Percentiles rank a stretch among this genome's conserved stretches.
Conservation (phyloP, 2,329 filamentous ascomycete genomes). For the Colletotrichum viniferum region DNA sequence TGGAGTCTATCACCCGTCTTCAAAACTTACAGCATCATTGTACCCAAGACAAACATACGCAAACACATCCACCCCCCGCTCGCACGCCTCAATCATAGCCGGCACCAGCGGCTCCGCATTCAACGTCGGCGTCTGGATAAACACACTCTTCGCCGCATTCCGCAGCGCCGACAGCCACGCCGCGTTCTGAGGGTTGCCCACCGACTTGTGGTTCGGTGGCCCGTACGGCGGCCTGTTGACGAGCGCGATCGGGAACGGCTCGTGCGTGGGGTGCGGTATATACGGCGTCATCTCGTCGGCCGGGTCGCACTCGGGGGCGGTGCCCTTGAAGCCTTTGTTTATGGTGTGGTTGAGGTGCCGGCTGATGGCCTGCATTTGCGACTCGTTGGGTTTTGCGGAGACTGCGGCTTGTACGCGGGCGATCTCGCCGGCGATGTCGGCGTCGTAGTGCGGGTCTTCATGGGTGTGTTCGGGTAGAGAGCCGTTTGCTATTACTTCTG, state of each 20-base stretch:
- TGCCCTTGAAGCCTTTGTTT: neutral
- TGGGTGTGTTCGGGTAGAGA: neutral
- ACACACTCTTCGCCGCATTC: constrained; percentile 67
- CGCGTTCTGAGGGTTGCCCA: constrained; percentile 75
- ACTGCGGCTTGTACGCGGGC: constrained; percentile 63
- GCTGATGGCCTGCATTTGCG: constrained; percentile 61
- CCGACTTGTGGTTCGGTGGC: constrained; percentile 61
- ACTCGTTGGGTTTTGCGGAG: constrained; percentile 53
- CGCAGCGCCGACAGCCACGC: constrained; percentile 74
- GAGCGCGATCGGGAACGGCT: constrained; percentile 71
- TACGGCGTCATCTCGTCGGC: constrained; percentile 69
- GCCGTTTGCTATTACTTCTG: neutral
- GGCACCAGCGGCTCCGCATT: constrained; percentile 73
- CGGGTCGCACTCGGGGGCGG: neutral
- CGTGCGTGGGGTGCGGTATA: constrained; percentile 55
- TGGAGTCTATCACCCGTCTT: rapidly evolving
- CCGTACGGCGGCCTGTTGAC: constrained; percentile 74
- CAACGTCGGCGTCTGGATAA: constrained; percentile 79
- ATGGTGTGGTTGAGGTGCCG: constrained; percentile 63
- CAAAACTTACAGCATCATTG: constrained; percentile 64
- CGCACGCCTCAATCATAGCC: constrained; percentile 67
- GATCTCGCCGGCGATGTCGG: neutral
- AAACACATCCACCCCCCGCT: constrained; percentile 69
- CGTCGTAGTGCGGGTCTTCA: neutral
- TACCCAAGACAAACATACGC: constrained; percentile 80